Percentiles rank a stretch among this genome's conserved stretches.
Evolutionary conservation across 441 rosid species (phyloP).

Genomic region (Isatis lusitanica): DNA sequence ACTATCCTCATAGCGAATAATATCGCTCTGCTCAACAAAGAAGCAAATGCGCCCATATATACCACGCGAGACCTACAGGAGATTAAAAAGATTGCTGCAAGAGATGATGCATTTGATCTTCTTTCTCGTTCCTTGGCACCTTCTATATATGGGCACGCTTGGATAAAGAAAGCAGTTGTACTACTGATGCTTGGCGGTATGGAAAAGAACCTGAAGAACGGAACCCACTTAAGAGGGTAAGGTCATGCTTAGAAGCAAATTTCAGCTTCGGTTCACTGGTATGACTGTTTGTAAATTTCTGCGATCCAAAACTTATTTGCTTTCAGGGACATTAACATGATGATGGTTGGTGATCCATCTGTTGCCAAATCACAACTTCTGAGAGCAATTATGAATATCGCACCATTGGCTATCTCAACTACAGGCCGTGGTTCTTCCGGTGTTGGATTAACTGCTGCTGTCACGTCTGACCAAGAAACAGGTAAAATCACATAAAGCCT

Average conservation of each 20-base stretch:
- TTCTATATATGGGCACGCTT: conserved; percentile 91
- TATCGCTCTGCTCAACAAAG: conserved; percentile 88
- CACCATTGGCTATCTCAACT: conserved; percentile 97
- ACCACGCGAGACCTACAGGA: conserved; percentile 72
- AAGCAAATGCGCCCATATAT: conserved; percentile 93
- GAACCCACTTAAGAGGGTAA: conserved; percentile 97
- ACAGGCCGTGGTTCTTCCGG: conserved; percentile 99
- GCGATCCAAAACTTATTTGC: neutral
- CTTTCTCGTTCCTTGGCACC: conserved; percentile 94
- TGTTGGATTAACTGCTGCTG: conserved; percentile 99
- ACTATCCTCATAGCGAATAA: conserved; percentile 91
- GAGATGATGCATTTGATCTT: conserved; percentile 86
- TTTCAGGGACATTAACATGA: conserved; percentile 93
- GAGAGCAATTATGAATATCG: conserved; percentile 94
- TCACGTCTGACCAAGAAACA: conserved; percentile 97
- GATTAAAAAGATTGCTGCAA: conserved; percentile 82
- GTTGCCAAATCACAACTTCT: conserved; percentile 98
- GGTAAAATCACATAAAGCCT: conserved; percentile 43
- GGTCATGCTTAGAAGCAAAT: neutral
- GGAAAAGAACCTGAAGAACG: conserved; percentile 92
- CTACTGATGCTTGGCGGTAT: conserved; percentile 94
- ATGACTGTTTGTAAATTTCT: neutral
- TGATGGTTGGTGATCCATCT: conserved; percentile 99
- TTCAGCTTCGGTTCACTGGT: neutral
- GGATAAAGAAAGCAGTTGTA: conserved; percentile 97